Percentiles rank a stretch among this genome's conserved stretches.
Conservation (phyloP, 768 basidiomycete genomes). For the Boletus vinaceobasis region DNA sequence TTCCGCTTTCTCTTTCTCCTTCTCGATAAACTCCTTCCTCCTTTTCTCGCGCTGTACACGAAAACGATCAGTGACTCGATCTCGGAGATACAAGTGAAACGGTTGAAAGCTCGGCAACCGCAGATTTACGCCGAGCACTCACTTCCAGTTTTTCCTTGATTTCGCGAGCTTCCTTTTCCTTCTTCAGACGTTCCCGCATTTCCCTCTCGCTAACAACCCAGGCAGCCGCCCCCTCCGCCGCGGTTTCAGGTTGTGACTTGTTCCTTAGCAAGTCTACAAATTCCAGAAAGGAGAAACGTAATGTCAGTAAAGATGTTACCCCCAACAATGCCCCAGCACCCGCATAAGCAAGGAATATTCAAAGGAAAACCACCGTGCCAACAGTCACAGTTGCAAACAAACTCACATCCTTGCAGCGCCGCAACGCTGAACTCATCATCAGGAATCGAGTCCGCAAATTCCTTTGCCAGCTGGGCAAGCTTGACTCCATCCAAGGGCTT, state of each 20-base stretch:
- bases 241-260: constrained; percentile 77
- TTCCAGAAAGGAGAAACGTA: background rate
- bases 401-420: constrained; percentile 86
- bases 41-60: constrained; percentile 41
- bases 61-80: constrained; percentile 6
- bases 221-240: constrained; percentile 58
- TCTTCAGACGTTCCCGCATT: constrained; percentile 67
- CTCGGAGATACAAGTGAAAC: constrained; percentile 2
- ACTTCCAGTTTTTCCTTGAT: constrained; percentile 65
- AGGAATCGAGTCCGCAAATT: constrained; percentile 78
- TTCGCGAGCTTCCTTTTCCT: constrained; percentile 72
- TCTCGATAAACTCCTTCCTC: constrained; percentile 41
- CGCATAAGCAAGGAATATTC: constrained; percentile 16
- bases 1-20: constrained; percentile 58
- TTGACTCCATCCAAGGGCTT: constrained; percentile 63
- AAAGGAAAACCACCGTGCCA: background rate
- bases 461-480: constrained; percentile 65
- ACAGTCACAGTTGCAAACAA: constrained; percentile 16
- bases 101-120: constrained; percentile 18
- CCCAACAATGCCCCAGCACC: constrained; percentile 21
- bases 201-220: constrained; percentile 79
- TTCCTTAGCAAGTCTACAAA: constrained; percentile 71
- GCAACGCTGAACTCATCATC: constrained; percentile 88
- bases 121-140: constrained; percentile 30
- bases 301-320: constrained; percentile 27